A percentile compares a stretch with the other conserved stretches of the same genome.
phyloP scores from a whole-genome alignment of 1,284 basidiomycete genomes.

The Leccinum fuscescens region DNA sequence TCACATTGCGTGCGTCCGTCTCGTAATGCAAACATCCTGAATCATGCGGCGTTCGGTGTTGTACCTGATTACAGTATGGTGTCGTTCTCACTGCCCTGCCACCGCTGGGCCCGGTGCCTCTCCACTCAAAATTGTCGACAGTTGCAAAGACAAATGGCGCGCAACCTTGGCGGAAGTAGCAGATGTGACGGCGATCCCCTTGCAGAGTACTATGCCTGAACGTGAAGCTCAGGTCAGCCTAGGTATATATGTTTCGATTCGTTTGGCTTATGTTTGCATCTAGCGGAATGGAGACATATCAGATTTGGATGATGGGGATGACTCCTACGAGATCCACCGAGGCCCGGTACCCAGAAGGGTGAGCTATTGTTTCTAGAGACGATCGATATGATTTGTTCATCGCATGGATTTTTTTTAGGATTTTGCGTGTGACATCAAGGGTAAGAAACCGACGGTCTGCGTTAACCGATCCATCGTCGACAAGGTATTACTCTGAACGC shows the following conservation, averaged over 20 bases:
- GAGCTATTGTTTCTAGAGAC: neutral
- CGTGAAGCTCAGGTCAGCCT: slow-evolving; percentile 41
- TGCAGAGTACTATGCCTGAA: slow-evolving; percentile 57
- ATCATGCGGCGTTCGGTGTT: neutral
- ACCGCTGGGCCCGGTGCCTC: slow-evolving; percentile 19
- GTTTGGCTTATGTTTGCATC: neutral
- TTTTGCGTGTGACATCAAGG: slow-evolving; percentile 59
- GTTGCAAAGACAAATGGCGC: slow-evolving; percentile 2
- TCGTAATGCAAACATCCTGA: neutral
- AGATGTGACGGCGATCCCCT: slow-evolving; percentile 49
- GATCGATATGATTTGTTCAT: neutral
- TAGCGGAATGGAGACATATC: slow-evolving; percentile 27
- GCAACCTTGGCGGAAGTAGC: slow-evolving; percentile 2
- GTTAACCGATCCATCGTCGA: slow-evolving; percentile 68
- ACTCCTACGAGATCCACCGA: slow-evolving; percentile 2
- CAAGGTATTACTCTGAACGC: slow-evolving; percentile 43
- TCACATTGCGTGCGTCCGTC: slow-evolving; percentile 38
- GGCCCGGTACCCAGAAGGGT: slow-evolving; percentile 16
- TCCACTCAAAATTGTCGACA: slow-evolving; percentile 16
- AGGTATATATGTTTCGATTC: neutral
- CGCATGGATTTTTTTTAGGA: slow-evolving; percentile 36
- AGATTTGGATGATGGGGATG: slow-evolving; percentile 26
- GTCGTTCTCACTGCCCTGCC: slow-evolving; percentile 24
- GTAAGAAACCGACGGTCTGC: slow-evolving; percentile 34
- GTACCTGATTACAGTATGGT: slow-evolving; percentile 21